Base-by-base conservation (phyloP, 768 basidiomycete species). In the Podaxis sp. region DNA sequence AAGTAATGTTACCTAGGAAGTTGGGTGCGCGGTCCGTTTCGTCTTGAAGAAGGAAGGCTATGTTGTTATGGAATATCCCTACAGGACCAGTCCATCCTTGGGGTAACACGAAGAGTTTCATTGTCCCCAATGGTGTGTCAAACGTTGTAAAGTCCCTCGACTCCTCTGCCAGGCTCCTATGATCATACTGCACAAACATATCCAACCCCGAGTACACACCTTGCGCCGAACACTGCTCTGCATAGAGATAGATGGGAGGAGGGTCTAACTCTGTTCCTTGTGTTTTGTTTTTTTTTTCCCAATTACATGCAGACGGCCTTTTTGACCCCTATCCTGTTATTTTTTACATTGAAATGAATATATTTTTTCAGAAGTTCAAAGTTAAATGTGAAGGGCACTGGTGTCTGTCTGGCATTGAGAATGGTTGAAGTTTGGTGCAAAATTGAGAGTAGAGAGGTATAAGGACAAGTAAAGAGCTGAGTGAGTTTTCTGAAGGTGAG, bases 71-170 rank as follows among this genome's bases (percentile, higher is more conserved):
- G 49, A 74, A 78, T 63, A 69, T 71, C 2, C 64, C 60, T 1
- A 68, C 71, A 0, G 69, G 75, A 26, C 82, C 81, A 0, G 80
- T 80, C 46, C 69, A 78, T 1, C 80, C 82, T 64, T 73, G 77
- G 0, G 77, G 79, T 0, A 83, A 49, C 0, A 68, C 71, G 0
- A 73, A 76, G 0, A 81, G 67, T 0, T 70, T 69, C 0, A 77
- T 58, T 0, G 72, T 65, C 1, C 78, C 76, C 4, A 77, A 64
- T 0, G 77, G 79, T 0, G 74, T 78, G 59, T 73, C 69, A 62
- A 82, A 82, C 0, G 76, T 74, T 0, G 79, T 81, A 4, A 77
- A 71, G 65, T 66, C 75, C n/a, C 58, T 65, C 63, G 46, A 72
- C 48, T 60, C 5, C 44, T 66, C 22, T 65, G 71, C 55, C 11